Conservation (phyloP, 306 rosid species). For the Rosa multiflora region DNA sequence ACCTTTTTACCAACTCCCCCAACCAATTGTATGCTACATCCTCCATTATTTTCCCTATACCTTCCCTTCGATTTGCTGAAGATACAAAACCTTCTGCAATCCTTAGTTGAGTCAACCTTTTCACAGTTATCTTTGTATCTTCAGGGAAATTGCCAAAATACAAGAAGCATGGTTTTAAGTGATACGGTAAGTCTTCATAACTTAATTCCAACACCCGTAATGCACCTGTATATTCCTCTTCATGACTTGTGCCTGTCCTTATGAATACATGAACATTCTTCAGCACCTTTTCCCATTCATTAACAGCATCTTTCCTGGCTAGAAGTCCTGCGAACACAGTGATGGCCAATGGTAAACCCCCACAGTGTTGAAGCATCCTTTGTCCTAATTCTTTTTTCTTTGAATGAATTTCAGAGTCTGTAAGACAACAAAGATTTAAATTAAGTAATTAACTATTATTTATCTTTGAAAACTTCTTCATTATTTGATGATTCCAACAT, state of each 20-base stretch:
- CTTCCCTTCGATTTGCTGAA: background rate
- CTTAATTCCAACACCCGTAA: slow-evolving; percentile 43
- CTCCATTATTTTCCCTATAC: slow-evolving; percentile 25
- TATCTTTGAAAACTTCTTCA: too few species aligned
- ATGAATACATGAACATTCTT: slow-evolving; percentile 27
- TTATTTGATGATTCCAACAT: background rate
- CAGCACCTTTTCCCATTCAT: slow-evolving; percentile 31
- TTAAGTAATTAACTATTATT: background rate
- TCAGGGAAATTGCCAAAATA: slow-evolving; percentile 52
- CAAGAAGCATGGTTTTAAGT: slow-evolving; percentile 51
- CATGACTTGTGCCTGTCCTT: slow-evolving; percentile 27
- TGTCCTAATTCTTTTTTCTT: background rate
- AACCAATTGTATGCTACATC: slow-evolving; percentile 38
- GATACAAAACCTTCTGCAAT: slow-evolving; percentile 47
- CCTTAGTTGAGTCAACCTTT: slow-evolving; percentile 38
- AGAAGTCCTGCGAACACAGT: slow-evolving; percentile 7
- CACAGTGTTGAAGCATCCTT: slow-evolving; percentile 1
- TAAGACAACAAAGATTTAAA: background rate
- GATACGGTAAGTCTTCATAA: slow-evolving; percentile 42
- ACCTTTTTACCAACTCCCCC: slow-evolving; percentile 37
- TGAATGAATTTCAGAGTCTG: background rate
- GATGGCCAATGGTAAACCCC: slow-evolving; percentile 14
- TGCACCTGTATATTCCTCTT: slow-evolving; percentile 16
- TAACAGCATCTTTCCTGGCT: background rate
- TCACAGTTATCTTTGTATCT: slow-evolving; percentile 32